Evolutionary conservation across 148 eudicot genomes (phyloP), one percentile per base, ranked within the genome.

Genomic region (Camellia japonica): DNA sequence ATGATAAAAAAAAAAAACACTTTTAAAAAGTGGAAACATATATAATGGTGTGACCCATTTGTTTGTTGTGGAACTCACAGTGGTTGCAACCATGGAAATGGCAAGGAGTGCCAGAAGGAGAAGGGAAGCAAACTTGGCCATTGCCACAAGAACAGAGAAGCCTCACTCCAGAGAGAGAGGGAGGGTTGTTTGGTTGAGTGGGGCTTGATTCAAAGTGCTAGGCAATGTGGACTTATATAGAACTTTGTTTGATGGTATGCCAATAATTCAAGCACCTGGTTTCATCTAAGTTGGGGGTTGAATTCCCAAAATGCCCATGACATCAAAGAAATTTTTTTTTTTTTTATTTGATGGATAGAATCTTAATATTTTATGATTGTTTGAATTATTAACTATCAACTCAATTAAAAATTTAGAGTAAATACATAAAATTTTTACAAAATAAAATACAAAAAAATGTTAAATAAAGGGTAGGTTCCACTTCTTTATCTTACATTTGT

Each of bases 41-140:
- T 30, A 68, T 5, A 23, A 71, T 15, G 74, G 2, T 46, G 2
- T 46, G 23, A 13, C 7, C 7, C 52, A 19, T 6, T 10, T 9
- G 14, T n/a, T 0, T 16, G 12, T 3, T 13, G n/a, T 51, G 23
- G 18, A 52, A 67, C 81, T 78, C 59, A 65, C 81, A 5, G 80
- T 49, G 30, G 84, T 72, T 30, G 80, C 80, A 69, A 78, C 73
- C 23, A 78, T 63, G 77, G 84, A 77, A 55, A 78, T 71, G 56
- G 73, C 81, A 64, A 78, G 44, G 59, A 82, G 81, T 18, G 73
- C 67, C 54, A 82, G 80, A 66, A 82, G 72, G 72, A 82, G 6
- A 42, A 78, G 47, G 62, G 77, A 82, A 78, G 18, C 67, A 78
- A 81, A 18, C 78, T 78, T 82, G 5, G 81, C 67, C 80, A 77